Conservation (phyloP, 345 rosid genomes). For the Lumnitzera littorea region DNA sequence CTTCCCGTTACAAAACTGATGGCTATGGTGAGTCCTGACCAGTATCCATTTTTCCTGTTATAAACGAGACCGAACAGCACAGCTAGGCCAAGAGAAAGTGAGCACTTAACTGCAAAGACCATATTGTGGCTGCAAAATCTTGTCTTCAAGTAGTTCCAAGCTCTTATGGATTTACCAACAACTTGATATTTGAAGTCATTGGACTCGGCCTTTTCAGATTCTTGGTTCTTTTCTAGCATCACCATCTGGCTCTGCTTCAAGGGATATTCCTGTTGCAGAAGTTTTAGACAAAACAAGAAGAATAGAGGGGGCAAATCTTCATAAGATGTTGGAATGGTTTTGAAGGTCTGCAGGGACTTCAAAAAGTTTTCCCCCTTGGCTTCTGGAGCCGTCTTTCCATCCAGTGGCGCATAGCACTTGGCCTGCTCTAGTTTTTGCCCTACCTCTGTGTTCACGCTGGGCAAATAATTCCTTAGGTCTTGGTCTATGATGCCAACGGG, state of each 20-base stretch:
- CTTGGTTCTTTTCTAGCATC: background rate
- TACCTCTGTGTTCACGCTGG: slow-evolving; percentile 19
- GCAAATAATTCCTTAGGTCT: slow-evolving; percentile 21
- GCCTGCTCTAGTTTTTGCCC: slow-evolving; percentile 27
- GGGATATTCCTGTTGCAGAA: slow-evolving; percentile 35
- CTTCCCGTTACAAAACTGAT: slow-evolving; percentile 48
- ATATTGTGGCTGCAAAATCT: slow-evolving; percentile 27
- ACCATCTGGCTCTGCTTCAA: background rate
- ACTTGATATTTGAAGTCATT: slow-evolving; percentile 7
- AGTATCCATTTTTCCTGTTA: slow-evolving; percentile 46
- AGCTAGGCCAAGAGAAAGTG: slow-evolving; percentile 53
- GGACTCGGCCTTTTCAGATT: slow-evolving; percentile 7
- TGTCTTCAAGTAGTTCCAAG: slow-evolving; percentile 11
- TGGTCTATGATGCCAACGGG: slow-evolving; percentile 34
- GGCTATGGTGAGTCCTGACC: slow-evolving; percentile 76
- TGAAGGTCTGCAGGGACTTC: slow-evolving; percentile 13
- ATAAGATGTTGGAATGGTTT: slow-evolving; percentile 18
- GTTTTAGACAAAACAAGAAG: slow-evolving; percentile 45
- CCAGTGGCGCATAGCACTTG: slow-evolving; percentile 16
- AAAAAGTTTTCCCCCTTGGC: slow-evolving; percentile 10
- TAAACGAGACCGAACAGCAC: slow-evolving; percentile 53
- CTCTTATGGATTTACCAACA: slow-evolving; percentile 4
- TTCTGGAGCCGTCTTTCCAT: slow-evolving; percentile 25
- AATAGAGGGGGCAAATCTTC: slow-evolving; percentile 39
- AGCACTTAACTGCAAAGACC: slow-evolving; percentile 52